A percentile compares a stretch with the other conserved stretches of the same genome.
Conservation (phyloP, 805 yeast species). For the Danielia oregonensis region DNA sequence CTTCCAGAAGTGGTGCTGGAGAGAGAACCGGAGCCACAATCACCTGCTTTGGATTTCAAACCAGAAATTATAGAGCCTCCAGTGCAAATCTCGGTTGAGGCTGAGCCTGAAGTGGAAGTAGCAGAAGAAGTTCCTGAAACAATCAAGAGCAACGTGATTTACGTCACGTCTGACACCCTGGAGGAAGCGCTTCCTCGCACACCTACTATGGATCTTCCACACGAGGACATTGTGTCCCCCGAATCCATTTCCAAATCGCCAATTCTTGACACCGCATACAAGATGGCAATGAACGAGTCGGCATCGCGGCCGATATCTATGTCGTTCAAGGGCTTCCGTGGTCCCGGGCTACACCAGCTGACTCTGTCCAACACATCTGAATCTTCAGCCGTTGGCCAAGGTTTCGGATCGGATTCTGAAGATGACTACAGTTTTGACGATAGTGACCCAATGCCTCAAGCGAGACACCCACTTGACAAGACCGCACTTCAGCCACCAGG, state of each 20-base stretch:
- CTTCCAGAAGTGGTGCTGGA: no score
- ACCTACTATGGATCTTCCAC: no score
- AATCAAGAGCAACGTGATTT: not conserved
- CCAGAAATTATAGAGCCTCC: no score
- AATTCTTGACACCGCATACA: conserved; percentile 8
- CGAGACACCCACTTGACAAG: conserved; percentile 9
- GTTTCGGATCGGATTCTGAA: conserved; percentile 29
- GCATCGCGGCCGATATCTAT: conserved; percentile 36
- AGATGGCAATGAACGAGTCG: conserved; percentile 9
- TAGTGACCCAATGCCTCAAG: conserved; percentile 8
- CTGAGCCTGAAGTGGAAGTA: not conserved
- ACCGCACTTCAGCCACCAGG: conserved; percentile 16
- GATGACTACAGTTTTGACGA: conserved; percentile 20
- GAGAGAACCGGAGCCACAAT: not conserved
- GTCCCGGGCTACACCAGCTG: conserved; percentile 48
- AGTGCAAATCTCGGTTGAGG: not conserved
- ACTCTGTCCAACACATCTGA: conserved; percentile 30
- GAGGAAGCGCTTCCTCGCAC: not conserved
- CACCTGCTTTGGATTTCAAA: not conserved
- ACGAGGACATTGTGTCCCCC: not conserved
- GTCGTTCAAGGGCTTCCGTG: conserved; percentile 62
- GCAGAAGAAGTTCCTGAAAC: not conserved
- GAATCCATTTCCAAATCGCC: conserved; percentile 1
- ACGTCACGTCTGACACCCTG: not conserved
- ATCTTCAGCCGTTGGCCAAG: conserved; percentile 34